Base-by-base conservation (phyloP, 225 moss, liverwort and hornwort genomes). In the Antitrichia curtipendula region DNA sequence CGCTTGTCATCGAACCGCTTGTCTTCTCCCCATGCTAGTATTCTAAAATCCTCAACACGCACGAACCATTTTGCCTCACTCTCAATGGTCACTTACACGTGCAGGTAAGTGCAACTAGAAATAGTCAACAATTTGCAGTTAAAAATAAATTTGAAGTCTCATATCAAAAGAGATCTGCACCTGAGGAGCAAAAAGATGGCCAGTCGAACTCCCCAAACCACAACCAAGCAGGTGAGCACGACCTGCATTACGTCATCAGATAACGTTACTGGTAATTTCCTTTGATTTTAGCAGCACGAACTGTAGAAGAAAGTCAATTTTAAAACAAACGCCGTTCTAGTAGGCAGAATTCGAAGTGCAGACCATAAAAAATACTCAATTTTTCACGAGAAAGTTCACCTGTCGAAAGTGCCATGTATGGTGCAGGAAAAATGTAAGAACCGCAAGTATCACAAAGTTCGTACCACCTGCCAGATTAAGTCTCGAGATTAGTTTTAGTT, bases 11-110 rank as follows among this genome's bases (percentile, higher is more conserved):
- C 98, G 86, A 99, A 96, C 28, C 98, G 95, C 66, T 93, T 95
- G 90, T 97, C 98, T 89, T 95, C 98, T 78, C 99, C 96, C 97
- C 97, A 97, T 53, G 87, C 91, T 82, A 97, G 80, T 86, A 99
- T 97, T 83, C 97, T 96, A 87, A 59, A 74, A 62, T 49, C 58
- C 66, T 52, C 87, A 87, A 38, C 78, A 89, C 84, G 70, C 88
- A 88, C 83, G 17, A 28, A 36, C 50, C 50, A 63, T 75, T 80
- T 83, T 49, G 47, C 24, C 63, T 45, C 47, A 24, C 81, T 49
- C 49, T 60, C 63, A 36, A 32, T 34, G 36, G 63, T 62, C 47
- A 63, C 63, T 81, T 81, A 36, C 16, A 62, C 10, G 11, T 34
- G 62, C 47, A 62, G 16, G 45, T 22, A 62, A 47, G 7, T 81